Conservation (phyloP, 768 basidiomycete species). For the Pleurotus platypus region DNA sequence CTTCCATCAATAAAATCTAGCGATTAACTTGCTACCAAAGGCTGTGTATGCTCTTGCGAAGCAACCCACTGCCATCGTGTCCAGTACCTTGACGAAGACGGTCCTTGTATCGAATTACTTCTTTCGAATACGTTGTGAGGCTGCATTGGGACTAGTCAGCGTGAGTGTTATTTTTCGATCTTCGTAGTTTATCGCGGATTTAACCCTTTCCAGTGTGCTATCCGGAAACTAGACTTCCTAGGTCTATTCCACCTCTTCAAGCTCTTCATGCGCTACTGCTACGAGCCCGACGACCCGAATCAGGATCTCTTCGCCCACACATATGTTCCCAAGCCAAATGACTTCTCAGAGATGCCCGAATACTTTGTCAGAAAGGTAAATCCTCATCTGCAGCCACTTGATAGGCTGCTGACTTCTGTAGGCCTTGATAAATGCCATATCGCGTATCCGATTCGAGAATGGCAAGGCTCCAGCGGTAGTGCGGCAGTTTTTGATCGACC, state of each 20-base stretch:
- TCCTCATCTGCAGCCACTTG: slow-evolving; percentile 3
- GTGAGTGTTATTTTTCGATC: slow-evolving; percentile 43
- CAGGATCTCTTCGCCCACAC: slow-evolving; percentile 84
- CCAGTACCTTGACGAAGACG: slow-evolving; percentile 89
- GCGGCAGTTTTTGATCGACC: slow-evolving; percentile 85
- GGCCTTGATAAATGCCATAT: slow-evolving; percentile 79
- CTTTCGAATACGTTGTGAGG: slow-evolving; percentile 94
- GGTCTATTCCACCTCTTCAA: slow-evolving; percentile 96
- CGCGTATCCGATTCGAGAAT: slow-evolving; percentile 81
- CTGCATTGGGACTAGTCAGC: slow-evolving; percentile 76
- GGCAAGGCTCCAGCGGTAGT: slow-evolving; percentile 86
- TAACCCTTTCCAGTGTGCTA: slow-evolving; percentile 63
- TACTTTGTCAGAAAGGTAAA: slow-evolving; percentile 93
- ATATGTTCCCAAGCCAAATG: slow-evolving; percentile 93
- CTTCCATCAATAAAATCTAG: not conserved
- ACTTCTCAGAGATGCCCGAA: slow-evolving; percentile 87
- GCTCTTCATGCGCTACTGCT: slow-evolving; percentile 86
- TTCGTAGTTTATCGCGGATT: slow-evolving; percentile 6
- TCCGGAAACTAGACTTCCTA: slow-evolving; percentile 76
- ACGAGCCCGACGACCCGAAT: slow-evolving; percentile 77
- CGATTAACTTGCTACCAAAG: slow-evolving; percentile 34
- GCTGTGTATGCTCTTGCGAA: slow-evolving; percentile 85
- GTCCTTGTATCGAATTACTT: slow-evolving; percentile 95
- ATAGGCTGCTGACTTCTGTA: slow-evolving; percentile 23
- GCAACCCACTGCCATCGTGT: slow-evolving; percentile 81